Evolutionary conservation across 2,329 filamentous ascomycete species (phyloP).

Genomic region (Colletotrichum orchidophilum): DNA sequence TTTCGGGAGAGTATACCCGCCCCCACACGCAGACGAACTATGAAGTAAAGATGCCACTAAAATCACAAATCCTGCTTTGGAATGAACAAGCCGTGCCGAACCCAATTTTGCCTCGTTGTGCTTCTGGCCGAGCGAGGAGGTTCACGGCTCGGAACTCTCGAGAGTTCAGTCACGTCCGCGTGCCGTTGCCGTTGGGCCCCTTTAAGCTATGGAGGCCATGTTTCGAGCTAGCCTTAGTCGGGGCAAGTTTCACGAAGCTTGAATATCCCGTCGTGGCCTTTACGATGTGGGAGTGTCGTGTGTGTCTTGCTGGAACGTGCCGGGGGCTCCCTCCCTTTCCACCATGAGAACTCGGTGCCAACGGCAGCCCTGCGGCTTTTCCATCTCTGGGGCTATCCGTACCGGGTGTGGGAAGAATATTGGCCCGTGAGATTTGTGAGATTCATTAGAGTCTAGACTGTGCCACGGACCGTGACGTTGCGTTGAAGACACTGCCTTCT

Average conservation of each 20-base stretch:
- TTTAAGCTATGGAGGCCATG: slow-evolving; percentile 11
- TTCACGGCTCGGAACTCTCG: background rate
- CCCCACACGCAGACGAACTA: background rate
- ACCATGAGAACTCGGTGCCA: background rate
- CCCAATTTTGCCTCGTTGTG: background rate
- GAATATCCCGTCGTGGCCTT: background rate
- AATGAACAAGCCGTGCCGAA: background rate
- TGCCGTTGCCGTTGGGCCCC: background rate
- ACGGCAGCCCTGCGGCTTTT: background rate
- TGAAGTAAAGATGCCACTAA: background rate
- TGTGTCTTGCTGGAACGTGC: background rate
- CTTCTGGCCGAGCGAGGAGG: background rate
- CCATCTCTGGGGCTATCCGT: background rate
- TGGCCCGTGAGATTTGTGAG: slow-evolving; percentile 2
- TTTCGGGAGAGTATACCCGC: background rate
- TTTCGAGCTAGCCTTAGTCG: slow-evolving; percentile 27
- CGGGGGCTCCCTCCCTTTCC: background rate
- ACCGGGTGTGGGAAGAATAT: background rate
- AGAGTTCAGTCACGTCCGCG: background rate
- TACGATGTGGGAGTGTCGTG: background rate
- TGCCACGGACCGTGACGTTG: background rate
- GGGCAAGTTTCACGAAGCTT: slow-evolving; percentile 19
- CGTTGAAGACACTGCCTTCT: background rate
- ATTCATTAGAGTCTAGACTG: background rate
- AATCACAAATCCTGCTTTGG: background rate